Evolutionary conservation across 768 basidiomycete species (phyloP), one percentile per base, ranked within the genome.

Genomic region (Xerocomus brunneocitrinus): DNA sequence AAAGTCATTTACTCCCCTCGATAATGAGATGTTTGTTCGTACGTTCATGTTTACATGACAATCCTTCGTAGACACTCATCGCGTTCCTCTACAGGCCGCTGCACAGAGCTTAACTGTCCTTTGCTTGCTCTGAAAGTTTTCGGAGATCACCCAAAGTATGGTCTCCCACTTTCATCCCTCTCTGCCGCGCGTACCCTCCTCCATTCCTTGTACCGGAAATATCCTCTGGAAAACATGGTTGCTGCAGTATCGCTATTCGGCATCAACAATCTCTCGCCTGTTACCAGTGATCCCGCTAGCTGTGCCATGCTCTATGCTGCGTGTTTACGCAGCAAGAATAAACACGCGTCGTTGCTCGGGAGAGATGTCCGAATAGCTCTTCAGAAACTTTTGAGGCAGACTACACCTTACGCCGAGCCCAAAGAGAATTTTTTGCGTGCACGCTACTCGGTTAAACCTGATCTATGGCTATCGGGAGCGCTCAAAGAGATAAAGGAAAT

Each of bases 101-200:
- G 84, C 50, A 73, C 78, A 54, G 76, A 84, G 59, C 75, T 87
- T 1, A 62, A 68, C 13, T 80, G 80, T 52, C 80, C 82, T 3
- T 59, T 69, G 25, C 74, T 87, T 36, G 83, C 84, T 3, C 70
- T 89, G 12, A 69, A 77, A 32, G 78, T 85, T 22, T 84, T 85
- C 61, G 78, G 80, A 22, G 71, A 87, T 62, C 84, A 77, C 52
- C 72, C 82, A 13, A 83, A 81, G 62, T 85, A 87, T 64, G 77
- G 79, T 47, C 58, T 87, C 16, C 64, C 71, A 22, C 73, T 87
- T 13, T 52, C 59, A 8, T 77, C 79, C 3, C 68, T 79, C 9
- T 57, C 70, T 0, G 80, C 77, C 2, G 85, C 77, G 0, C 83
- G 78, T 4, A 76, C 74, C 39, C 77, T 88, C 42, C 63, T 87